These are phyloP conservation scores for Calonectria fujianensis DNA, from an alignment of 2,329 filamentous ascomycete genomes.

Conservation along the genomic window DNA sequence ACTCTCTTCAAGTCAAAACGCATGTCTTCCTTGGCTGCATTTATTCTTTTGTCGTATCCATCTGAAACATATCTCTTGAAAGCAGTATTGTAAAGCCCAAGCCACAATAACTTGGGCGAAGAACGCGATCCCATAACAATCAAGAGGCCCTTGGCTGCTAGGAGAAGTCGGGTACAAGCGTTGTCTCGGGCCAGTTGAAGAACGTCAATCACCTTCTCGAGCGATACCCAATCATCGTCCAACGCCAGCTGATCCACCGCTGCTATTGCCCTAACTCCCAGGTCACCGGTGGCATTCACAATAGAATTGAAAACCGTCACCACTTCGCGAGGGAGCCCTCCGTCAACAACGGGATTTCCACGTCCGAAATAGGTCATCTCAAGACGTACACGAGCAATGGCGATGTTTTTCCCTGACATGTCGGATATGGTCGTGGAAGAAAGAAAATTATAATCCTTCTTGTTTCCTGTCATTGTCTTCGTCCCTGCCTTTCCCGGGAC, in stretches of 20 bases:
- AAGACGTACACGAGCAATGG: neutral
- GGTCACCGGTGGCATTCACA: neutral
- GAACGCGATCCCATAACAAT: neutral
- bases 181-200: neutral
- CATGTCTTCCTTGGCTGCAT: neutral
- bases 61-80: neutral
- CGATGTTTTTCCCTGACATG: neutral
- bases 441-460: neutral
- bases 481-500: neutral
- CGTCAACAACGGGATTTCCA: neutral
- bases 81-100: neutral
- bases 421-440: neutral
- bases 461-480: neutral
- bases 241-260: neutral
- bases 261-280: neutral
- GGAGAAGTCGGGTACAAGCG: neutral
- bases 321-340: neutral
- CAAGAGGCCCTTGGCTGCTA: neutral
- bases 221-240: neutral
- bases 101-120: neutral
- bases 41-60: neutral
- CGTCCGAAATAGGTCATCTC: neutral
- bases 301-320: neutral
- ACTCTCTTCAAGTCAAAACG: neutral
- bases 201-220: neutral